Evolutionary conservation across 129 eudicot species (phyloP).

Genomic region (Tagetes erecta): DNA sequence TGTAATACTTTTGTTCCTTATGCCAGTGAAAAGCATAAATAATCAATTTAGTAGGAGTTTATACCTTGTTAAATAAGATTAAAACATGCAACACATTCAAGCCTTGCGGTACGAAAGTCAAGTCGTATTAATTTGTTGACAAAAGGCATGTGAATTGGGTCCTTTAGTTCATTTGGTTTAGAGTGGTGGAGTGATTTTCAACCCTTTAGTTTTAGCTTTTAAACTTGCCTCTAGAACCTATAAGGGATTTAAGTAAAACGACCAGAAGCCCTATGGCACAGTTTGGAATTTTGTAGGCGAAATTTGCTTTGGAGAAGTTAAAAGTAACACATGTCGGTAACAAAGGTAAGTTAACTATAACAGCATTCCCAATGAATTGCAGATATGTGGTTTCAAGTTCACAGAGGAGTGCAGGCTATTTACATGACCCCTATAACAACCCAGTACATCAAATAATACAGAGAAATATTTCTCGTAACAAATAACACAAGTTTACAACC

Average conservation of each 20-base stretch:
- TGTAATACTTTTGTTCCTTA: too few species aligned
- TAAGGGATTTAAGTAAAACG: background rate
- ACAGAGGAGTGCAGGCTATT: constrained; percentile 39
- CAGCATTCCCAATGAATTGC: constrained; percentile 14
- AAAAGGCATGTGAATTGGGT: too few species aligned
- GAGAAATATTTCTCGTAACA: constrained; percentile 28
- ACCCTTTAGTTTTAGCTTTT: background rate
- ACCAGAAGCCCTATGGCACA: background rate
- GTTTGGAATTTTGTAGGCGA: background rate
- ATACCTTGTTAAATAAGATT: too few species aligned
- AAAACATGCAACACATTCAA: too few species aligned
- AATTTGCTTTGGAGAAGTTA: background rate
- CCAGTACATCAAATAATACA: constrained; percentile 26
- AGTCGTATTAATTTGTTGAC: too few species aligned
- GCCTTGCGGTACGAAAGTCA: too few species aligned
- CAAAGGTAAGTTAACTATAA: constrained; percentile 27
- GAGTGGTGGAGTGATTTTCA: background rate
- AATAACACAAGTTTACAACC: constrained; percentile 35
- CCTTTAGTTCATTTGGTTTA: too few species aligned
- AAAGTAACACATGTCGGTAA: constrained; percentile 10
- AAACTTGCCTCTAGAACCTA: background rate
- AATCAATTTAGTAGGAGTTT: too few species aligned
- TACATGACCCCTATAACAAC: constrained; percentile 42
- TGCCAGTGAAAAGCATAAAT: too few species aligned
- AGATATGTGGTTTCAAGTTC: constrained; percentile 21